Percentiles rank a stretch among this genome's conserved stretches.
Conservation (phyloP, 768 basidiomycete species). For the Pisolithus microcarpus region DNA sequence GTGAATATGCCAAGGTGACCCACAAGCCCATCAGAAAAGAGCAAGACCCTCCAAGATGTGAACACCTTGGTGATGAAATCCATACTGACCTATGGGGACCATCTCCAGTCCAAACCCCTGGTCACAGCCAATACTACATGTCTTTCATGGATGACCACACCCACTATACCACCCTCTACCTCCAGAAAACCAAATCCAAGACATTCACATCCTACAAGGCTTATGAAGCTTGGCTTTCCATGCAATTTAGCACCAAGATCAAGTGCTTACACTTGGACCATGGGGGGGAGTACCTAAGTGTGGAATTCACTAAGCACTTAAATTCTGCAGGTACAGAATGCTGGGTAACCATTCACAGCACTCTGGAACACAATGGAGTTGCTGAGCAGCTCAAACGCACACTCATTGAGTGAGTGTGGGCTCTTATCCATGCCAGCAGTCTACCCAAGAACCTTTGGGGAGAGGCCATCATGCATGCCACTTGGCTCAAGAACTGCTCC, state of each 20-base stretch:
- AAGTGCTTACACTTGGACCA: conserved; percentile 3
- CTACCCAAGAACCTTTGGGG: background rate
- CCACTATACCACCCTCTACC: background rate
- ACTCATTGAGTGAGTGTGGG: background rate
- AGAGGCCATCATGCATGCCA: too few species aligned
- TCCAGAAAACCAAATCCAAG: background rate
- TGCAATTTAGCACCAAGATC: background rate
- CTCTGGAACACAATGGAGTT: too few species aligned
- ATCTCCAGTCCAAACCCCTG: conserved; percentile 2
- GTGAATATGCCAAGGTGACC: conserved; percentile 6
- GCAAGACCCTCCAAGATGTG: too few species aligned
- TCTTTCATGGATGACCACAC: conserved; percentile 6
- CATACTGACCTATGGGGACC: too few species aligned
- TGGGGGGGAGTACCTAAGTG: conserved; percentile 30
- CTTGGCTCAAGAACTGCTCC: background rate
- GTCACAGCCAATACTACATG: conserved; percentile 8
- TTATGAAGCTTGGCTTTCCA: too few species aligned
- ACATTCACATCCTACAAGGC: too few species aligned
- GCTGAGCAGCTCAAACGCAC: too few species aligned
- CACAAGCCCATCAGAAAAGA: conserved; percentile 2
- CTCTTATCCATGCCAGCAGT: background rate
- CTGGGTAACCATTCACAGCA: conserved; percentile 29
- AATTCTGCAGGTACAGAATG: conserved; percentile 6
- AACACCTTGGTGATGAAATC: too few species aligned
- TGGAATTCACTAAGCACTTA: background rate